Evolutionary conservation across 768 basidiomycete species (phyloP).

Genomic region (Termitomyces sp.): DNA sequence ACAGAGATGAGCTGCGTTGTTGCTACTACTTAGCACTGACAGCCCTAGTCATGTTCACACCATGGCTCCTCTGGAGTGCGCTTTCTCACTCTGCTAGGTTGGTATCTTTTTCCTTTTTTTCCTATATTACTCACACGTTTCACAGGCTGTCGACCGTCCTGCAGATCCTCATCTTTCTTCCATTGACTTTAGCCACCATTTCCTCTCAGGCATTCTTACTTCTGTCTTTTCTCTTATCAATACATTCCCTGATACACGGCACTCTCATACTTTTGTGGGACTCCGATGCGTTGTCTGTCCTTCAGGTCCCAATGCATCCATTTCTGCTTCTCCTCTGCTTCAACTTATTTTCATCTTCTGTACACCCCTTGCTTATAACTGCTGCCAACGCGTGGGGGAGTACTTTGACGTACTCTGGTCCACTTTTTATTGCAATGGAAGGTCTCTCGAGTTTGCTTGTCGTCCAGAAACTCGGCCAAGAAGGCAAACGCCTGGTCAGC

Average conservation of each 20-base stretch:
- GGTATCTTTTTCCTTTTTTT: not conserved
- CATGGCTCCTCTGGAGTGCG: constrained; percentile 64
- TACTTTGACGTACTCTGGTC: constrained; percentile 63
- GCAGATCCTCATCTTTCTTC: constrained; percentile 80
- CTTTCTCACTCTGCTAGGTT: constrained; percentile 61
- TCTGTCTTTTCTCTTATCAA: constrained; percentile 70
- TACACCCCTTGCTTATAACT: constrained; percentile 49
- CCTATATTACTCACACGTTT: not conserved
- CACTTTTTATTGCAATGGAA: constrained; percentile 77
- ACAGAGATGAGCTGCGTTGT: not conserved
- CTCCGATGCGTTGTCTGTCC: constrained; percentile 63
- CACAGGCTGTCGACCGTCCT: constrained; percentile 66
- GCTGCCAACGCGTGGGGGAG: constrained; percentile 70
- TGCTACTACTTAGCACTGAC: not conserved
- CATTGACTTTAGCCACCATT: constrained; percentile 78
- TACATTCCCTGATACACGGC: constrained; percentile 78
- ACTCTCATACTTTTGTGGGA: constrained; percentile 69
- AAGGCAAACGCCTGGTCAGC: constrained; percentile 63
- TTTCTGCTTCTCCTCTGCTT: constrained; percentile 84
- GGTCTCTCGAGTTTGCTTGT: constrained; percentile 81
- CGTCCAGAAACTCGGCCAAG: constrained; percentile 74
- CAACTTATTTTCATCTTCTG: constrained; percentile 70
- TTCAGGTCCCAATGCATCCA: constrained; percentile 84
- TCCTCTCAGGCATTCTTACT: constrained; percentile 76
- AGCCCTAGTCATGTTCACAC: constrained; percentile 33